These are phyloP conservation scores for Triticum monococcum DNA, from an alignment of 176 grass and related monocot species.

Conservation along the genomic window DNA sequence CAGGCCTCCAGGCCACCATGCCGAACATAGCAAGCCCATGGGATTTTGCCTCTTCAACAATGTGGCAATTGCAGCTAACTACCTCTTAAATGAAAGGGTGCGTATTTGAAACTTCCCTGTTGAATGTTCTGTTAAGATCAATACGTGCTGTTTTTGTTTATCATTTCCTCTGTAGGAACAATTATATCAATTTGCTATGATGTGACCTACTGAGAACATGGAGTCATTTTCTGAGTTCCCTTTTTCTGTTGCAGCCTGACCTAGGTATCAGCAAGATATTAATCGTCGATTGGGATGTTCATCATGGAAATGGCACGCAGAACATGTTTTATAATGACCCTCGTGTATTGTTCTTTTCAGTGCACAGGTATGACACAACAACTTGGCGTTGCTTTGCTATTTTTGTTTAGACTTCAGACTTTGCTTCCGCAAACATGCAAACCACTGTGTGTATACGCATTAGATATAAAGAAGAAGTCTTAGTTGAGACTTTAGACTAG, in stretches of 20 bases:
- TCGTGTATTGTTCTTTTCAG: constrained; percentile 94
- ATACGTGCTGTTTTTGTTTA: not conserved
- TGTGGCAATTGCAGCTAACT: constrained; percentile 79
- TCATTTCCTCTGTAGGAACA: not conserved
- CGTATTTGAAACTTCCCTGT: constrained; percentile 9
- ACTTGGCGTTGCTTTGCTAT: not conserved
- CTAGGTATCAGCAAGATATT: constrained; percentile 92
- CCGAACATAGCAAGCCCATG: constrained; percentile 81
- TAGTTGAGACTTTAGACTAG: constrained; percentile 13
- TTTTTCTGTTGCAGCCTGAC: constrained; percentile 59
- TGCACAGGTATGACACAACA: constrained; percentile 66
- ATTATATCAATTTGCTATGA: not conserved
- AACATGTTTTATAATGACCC: constrained; percentile 84
- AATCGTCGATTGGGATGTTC: constrained; percentile 99
- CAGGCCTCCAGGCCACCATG: constrained; percentile 96
- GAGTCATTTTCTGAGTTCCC: not conserved
- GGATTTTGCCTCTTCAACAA: constrained; percentile 98
- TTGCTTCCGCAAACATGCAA: not conserved
- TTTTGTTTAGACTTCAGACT: not conserved
- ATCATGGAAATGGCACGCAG: constrained; percentile 95
- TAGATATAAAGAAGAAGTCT: not conserved
- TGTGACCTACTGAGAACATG: not conserved
- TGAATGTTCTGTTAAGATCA: constrained; percentile 6
- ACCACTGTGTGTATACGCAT: not conserved
- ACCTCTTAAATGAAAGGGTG: constrained; percentile 92